Conservation (phyloP, 805 yeast species). For the Jamesozyma lodderae region DNA sequence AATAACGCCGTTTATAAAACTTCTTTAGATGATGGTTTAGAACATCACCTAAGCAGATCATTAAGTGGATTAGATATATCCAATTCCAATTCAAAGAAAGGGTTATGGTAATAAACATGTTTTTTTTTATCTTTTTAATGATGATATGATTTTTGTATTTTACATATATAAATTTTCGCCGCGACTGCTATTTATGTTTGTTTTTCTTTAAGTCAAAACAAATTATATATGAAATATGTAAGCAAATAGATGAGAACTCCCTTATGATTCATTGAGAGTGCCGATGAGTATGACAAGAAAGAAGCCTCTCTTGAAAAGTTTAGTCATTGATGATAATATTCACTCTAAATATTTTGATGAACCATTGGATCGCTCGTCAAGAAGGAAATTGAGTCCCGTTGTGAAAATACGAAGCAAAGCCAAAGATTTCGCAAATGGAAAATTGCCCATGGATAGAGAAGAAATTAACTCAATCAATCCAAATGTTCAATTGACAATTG, state of each 20-base stretch:
- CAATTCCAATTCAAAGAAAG: conserved; percentile 11
- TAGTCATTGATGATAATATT: conserved; percentile 21
- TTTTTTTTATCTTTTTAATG: too few species aligned
- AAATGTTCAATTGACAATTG: conserved; percentile 14
- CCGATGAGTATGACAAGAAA: too few species aligned
- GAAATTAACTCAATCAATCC: conserved; percentile 21
- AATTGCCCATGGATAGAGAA: conserved; percentile 9
- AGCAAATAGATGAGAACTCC: too few species aligned
- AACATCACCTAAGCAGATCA: conserved; percentile 27
- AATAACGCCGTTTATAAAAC: not conserved
- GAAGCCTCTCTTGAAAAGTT: conserved; percentile 12
- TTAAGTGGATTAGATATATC: conserved; percentile 28
- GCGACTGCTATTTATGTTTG: too few species aligned
- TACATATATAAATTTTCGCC: too few species aligned
- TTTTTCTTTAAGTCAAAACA: too few species aligned
- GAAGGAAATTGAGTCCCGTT: not conserved
- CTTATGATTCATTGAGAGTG: too few species aligned
- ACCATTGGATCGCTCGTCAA: not conserved
- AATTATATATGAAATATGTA: too few species aligned
- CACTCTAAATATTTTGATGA: conserved; percentile 14
- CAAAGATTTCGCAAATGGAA: conserved; percentile 4
- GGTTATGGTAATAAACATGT: too few species aligned
- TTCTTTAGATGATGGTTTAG: conserved; percentile 9
- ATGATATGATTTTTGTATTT: too few species aligned
- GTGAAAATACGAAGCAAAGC: not conserved